Base-by-base conservation (phyloP, 371 early-diverging fungal genomes). In the Rhizopus arrhizus region DNA sequence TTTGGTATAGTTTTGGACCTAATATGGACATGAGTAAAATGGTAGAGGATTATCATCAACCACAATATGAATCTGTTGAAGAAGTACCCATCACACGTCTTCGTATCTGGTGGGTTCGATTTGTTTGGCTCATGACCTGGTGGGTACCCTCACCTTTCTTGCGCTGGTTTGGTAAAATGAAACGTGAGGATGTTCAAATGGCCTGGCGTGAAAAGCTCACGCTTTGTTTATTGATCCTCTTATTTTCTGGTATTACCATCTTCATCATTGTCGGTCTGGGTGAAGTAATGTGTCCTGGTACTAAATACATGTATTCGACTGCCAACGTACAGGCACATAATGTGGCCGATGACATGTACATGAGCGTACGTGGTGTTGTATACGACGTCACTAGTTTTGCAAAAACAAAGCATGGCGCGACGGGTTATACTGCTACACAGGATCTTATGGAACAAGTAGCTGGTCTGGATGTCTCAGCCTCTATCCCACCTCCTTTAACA, bases 181-280 rank as follows among this genome's bases (percentile, higher is more conserved):
- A 83, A 60, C 86, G 85, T n/a, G 71, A 72, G 22, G 95, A 96
- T 69, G 84, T 92, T 49, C 88, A 88, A 54, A 87, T 93, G 78
- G 95, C 97, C 4, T 96, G 97, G 97, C 85, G 95, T 52, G 97
- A 96, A 72, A 95, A 97, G 73, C 85, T 96, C 1, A 86, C 95
- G 2, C 81, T 97, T 11, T 95, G 94, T 64, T 73, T 91, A 57
- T 59, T 96, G 35, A 94, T 97, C 65, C 72, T 85, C 46, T 68
- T 92, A 47, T 66, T 91, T 69, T 92, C 91, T 61, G 78, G 78
- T 12, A 54, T 85, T 36, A 82, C 91, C 31, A 73, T 96, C 22
- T 94, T 97, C 71, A 89, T 91, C 69, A 95, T 97, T 61, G 80
- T 92, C 4, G 89, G 90, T 29, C 74, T 95, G 15, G 93, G 95